These are phyloP conservation scores for Xerocomus spinulosus DNA, from an alignment of 768 basidiomycete species.

Conservation along the genomic window DNA sequence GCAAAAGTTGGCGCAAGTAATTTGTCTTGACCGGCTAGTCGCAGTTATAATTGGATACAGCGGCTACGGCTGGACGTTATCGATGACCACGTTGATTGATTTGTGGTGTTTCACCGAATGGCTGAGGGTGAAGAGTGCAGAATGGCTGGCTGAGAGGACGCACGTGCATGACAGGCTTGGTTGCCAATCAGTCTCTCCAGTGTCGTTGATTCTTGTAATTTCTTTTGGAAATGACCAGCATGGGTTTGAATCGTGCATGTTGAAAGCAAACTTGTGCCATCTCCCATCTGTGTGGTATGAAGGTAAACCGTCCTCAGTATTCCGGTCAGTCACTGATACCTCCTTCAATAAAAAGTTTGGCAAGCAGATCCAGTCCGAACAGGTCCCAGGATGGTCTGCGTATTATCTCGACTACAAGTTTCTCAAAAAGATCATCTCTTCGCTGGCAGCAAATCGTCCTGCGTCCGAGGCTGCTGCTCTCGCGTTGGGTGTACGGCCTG, in stretches of 20 bases:
- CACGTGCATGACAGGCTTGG: slow-evolving; percentile 19
- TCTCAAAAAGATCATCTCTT: slow-evolving; percentile 97
- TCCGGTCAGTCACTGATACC: neutral
- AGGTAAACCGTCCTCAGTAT: slow-evolving; percentile 23
- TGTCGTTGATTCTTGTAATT: slow-evolving; percentile 5
- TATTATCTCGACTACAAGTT: slow-evolving; percentile 99
- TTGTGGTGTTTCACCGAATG: neutral
- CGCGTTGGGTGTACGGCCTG: slow-evolving; percentile 75
- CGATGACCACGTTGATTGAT: neutral
- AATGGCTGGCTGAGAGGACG: too few species aligned
- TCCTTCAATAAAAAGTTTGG: slow-evolving; percentile 72
- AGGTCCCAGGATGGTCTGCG: slow-evolving; percentile 93
- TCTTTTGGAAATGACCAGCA: slow-evolving; percentile 20
- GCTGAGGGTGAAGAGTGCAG: too few species aligned
- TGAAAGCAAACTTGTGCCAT: slow-evolving; percentile 9
- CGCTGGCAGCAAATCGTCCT: slow-evolving; percentile 83
- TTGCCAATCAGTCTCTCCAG: slow-evolving; percentile 8
- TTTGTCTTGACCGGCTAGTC: slow-evolving; percentile 1
- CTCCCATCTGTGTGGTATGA: slow-evolving; percentile 25
- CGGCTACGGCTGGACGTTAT: too few species aligned
- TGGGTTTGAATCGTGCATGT: slow-evolving; percentile 22
- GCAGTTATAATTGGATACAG: too few species aligned
- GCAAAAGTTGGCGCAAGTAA: neutral
- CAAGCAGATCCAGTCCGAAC: slow-evolving; percentile 93
- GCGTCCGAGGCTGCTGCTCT: slow-evolving; percentile 87